Conservation (phyloP, 1,284 basidiomycete genomes). For the Coriolopsis trogii region DNA sequence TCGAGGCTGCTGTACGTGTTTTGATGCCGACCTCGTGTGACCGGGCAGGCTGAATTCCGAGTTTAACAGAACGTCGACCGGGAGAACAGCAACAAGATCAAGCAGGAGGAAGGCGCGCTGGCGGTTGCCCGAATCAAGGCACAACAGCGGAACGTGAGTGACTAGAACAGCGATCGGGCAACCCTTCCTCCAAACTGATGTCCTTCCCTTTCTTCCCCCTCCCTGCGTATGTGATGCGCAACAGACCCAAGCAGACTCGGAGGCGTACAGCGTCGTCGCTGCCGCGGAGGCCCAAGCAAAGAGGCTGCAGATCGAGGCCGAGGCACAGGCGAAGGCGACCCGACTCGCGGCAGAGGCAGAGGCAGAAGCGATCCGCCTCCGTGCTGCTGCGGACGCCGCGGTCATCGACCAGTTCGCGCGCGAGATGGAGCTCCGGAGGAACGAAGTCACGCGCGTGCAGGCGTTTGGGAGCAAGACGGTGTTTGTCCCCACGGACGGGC, state of each 20-base stretch:
- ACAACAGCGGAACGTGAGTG: slow-evolving; percentile 59
- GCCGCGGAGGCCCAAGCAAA: slow-evolving; percentile 77
- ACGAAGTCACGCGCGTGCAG: slow-evolving; percentile 62
- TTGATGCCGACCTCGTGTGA: not conserved
- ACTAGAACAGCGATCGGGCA: too few species aligned
- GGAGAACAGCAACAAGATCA: slow-evolving; percentile 84
- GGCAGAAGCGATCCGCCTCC: slow-evolving; percentile 66
- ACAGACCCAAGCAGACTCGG: slow-evolving; percentile 73
- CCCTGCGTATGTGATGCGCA: not conserved
- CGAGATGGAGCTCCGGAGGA: slow-evolving; percentile 70
- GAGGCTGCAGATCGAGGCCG: slow-evolving; percentile 68
- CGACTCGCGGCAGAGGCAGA: slow-evolving; percentile 73
- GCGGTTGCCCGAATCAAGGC: slow-evolving; percentile 77
- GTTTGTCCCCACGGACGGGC: slow-evolving; percentile 67
- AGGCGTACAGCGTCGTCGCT: slow-evolving; percentile 72
- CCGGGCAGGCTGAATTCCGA: not conserved
- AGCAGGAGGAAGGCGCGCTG: slow-evolving; percentile 78
- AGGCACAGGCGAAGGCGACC: slow-evolving; percentile 74
- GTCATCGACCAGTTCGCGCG: slow-evolving; percentile 70
- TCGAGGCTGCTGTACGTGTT: slow-evolving; percentile 72
- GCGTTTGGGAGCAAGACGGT: slow-evolving; percentile 73
- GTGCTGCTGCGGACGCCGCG: slow-evolving; percentile 60
- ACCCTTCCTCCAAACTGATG: too few species aligned
- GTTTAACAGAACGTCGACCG: slow-evolving; percentile 69
- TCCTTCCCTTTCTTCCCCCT: not conserved